These are phyloP conservation scores for Cyclotella sp. DNA, from an alignment of 108 stramenopile species.

Conservation along the genomic window DNA sequence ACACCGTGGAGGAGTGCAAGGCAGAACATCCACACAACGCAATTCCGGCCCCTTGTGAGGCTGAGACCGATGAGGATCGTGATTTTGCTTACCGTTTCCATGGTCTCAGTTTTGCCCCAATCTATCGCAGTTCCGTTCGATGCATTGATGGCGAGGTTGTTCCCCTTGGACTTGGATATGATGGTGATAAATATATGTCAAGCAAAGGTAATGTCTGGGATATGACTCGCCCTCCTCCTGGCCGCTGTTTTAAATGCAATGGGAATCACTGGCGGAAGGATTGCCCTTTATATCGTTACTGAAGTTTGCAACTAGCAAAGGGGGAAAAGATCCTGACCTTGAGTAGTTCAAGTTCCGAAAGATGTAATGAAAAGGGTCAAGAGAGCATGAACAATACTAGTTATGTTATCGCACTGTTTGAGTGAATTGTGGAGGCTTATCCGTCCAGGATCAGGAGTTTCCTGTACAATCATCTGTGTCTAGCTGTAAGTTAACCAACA, in stretches of 20 bases:
- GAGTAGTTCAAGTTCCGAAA: too few relatives aligned
- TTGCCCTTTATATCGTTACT: neutral
- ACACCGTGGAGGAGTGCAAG: neutral
- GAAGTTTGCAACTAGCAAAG: neutral
- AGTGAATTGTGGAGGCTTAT: too few relatives aligned
- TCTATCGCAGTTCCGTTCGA: neutral
- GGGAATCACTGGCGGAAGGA: neutral
- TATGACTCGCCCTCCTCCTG: slow-evolving; percentile 1
- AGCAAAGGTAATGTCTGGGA: neutral
- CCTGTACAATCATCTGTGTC: too few relatives aligned
- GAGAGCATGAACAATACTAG: too few relatives aligned
- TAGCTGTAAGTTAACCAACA: too few relatives aligned
- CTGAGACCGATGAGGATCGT: neutral
- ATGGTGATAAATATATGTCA: neutral
- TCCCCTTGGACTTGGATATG: neutral
- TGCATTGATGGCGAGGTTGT: neutral
- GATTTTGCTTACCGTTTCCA: neutral
- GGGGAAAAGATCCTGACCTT: too few relatives aligned
- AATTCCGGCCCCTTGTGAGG: neutral
- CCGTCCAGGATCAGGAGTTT: too few relatives aligned
- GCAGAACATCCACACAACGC: neutral
- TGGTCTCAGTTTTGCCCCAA: neutral
- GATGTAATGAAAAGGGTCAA: too few relatives aligned
- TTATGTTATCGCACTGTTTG: too few relatives aligned
- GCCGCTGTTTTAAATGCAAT: neutral